Evolutionary conservation across 306 rosid genomes (phyloP), one percentile per base, ranked within the genome.

Genomic region (Vigna unguiculata): DNA sequence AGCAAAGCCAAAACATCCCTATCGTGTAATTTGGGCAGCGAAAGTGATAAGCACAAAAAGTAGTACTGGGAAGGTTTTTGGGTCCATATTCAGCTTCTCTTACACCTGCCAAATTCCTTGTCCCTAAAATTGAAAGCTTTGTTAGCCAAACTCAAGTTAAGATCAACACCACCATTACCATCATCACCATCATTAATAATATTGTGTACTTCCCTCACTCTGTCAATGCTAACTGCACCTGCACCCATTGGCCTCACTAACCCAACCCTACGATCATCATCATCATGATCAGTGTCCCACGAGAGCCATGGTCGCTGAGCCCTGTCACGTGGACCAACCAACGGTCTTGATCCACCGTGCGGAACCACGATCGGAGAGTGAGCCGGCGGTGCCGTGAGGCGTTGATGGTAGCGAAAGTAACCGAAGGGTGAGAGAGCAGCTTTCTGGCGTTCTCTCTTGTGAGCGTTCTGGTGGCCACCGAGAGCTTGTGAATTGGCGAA

Each of bases 401-500:
- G 69, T 64, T 72, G 83, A 43, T 64, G 60, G 54, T 49, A 55
- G 2, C 64, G 78, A 1, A 45, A 46, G 46, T 7, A 21, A 1
- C 32, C 66, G 1, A 19, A 72, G 54, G 25, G 71, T 7, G 71
- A 40, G 2, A 74, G 70, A 11, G 47, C 76, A 1, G 81, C 85
- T n/a, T 66, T 47, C 61, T 69, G 64, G 7, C 88, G 78, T 24
- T 84, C 85, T 74, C 32, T 78, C 65, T 61, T 81, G 62, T 84
- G 88, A 0, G 88, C 88, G 9, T 84, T 84, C 48, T 84, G 85
- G 22, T 84, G 88, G 9, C 88, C 88, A 16, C 88, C 88, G 0
- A 84, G 48, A 0, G 88, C 88, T 74, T 81, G 88, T 14, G 72
- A 73, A 73, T 77, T 77, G 16, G 78, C 7, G 34, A 84, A 84